A percentile compares a stretch with the other conserved stretches of the same genome.
These are phyloP conservation scores for Cronartium quercuum DNA, from an alignment of 1,284 basidiomycete genomes.

Conservation along the genomic window DNA sequence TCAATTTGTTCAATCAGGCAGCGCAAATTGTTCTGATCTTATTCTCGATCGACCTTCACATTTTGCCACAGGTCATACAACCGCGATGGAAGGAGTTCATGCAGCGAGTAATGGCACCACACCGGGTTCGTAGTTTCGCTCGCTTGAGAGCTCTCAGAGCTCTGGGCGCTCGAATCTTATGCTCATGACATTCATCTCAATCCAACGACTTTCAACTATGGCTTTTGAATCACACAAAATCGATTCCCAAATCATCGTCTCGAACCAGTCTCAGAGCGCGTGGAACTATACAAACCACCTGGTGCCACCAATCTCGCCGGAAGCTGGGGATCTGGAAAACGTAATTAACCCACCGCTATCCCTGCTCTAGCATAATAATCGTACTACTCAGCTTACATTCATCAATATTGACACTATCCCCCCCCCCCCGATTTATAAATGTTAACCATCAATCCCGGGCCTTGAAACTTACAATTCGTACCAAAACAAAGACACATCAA, in stretches of 20 bases:
- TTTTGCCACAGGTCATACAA: background rate
- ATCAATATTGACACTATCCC: background rate
- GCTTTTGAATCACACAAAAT: background rate
- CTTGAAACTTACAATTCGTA: too few species aligned
- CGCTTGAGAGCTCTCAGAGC: too few species aligned
- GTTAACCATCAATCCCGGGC: too few species aligned
- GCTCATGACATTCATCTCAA: background rate
- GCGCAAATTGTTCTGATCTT: background rate
- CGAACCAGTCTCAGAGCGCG: background rate
- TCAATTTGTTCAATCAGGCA: too few species aligned
- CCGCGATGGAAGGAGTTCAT: background rate
- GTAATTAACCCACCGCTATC: background rate
- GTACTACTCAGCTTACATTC: background rate
- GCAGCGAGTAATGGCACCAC: background rate
- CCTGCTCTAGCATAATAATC: background rate
- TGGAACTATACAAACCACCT: background rate
- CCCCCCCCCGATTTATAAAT: background rate
- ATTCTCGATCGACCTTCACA: background rate
- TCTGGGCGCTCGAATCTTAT: too few species aligned
- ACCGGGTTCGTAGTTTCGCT: background rate
- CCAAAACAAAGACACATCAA: conserved; percentile 7
- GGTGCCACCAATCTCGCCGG: background rate
- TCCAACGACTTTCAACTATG: background rate
- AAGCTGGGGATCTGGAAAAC: background rate
- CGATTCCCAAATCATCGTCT: background rate